Conservation (phyloP, 352 stramenopile species). For the Globisporangium heterothallicum region DNA sequence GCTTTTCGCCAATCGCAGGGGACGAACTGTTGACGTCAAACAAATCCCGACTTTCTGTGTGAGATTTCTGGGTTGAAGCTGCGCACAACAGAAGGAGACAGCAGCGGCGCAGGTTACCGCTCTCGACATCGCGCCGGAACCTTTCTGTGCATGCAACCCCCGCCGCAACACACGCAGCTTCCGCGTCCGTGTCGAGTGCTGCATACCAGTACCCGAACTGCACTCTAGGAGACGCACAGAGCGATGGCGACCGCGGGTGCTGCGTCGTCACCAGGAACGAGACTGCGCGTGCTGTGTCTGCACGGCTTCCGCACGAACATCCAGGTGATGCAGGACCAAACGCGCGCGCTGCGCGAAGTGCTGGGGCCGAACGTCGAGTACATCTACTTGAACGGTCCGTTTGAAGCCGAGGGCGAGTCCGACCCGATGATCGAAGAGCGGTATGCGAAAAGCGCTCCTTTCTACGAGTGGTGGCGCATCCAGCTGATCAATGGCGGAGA, state of each 20-base stretch:
- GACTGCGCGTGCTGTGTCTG: conserved; percentile 43
- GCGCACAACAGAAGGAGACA: too few relatives aligned
- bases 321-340: conserved; percentile 40
- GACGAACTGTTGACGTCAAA: conserved; percentile 8
- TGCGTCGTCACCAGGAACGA: conserved; percentile 3
- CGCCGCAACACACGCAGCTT: too few relatives aligned
- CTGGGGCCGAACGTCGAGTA: conserved; percentile 32
- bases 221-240: too few relatives aligned
- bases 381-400: conserved; percentile 33
- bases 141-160: too few relatives aligned
- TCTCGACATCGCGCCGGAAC: too few relatives aligned
- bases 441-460: conserved; percentile 24
- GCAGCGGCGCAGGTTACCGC: too few relatives aligned
- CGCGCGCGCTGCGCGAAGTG: conserved; percentile 26
- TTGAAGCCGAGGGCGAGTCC: conserved; percentile 27
- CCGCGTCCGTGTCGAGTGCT: too few relatives aligned
- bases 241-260: background rate
- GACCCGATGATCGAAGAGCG: conserved; percentile 27
- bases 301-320: conserved; percentile 52
- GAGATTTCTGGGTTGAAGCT: conserved; percentile 1
- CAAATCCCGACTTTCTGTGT: background rate
- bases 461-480: conserved; percentile 34
- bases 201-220: too few relatives aligned
- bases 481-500: background rate
- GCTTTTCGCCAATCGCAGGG: background rate